A percentile compares a stretch with the other conserved stretches of the same genome.
These are phyloP conservation scores for Aspergillus vadensis DNA, from an alignment of 2,329 filamentous ascomycete species.

Conservation along the genomic window DNA sequence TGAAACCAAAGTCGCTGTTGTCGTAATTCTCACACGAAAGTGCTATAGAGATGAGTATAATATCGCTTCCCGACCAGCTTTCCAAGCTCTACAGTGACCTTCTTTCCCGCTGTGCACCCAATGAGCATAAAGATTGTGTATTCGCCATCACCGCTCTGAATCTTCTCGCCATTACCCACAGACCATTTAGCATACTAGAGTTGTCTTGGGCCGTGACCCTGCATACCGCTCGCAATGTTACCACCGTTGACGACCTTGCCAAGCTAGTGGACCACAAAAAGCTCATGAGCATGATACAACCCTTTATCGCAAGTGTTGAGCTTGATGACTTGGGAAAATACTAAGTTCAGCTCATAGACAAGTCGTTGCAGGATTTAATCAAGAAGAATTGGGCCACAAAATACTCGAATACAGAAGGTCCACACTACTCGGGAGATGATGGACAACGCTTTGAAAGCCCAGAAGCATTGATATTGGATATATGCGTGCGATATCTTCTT, in stretches of 20 bases:
- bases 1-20: too few relatives aligned
- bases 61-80: neutral
- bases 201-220: conserved; percentile 33
- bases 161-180: conserved; percentile 24
- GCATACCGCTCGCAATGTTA: conserved; percentile 19
- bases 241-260: conserved; percentile 24
- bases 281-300: conserved; percentile 24
- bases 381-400: neutral
- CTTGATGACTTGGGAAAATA: conserved; percentile 14
- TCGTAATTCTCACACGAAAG: too few relatives aligned
- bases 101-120: conserved; percentile 9
- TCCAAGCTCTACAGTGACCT: neutral
- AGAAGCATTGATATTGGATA: conserved; percentile 27
- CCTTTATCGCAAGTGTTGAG: conserved; percentile 21
- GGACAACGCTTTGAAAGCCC: conserved; percentile 9
- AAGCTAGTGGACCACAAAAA: conserved; percentile 29
- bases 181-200: conserved; percentile 35
- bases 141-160: conserved; percentile 22
- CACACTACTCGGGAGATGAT: neutral
- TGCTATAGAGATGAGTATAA: too few relatives aligned
- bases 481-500: conserved; percentile 28
- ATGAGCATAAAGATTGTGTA: conserved; percentile 19
- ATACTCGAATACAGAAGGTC: neutral
- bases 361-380: conserved; percentile 26
- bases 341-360: conserved; percentile 25